Base-by-base conservation (phyloP, 345 rosid genomes). In the Brassica juncea region DNA sequence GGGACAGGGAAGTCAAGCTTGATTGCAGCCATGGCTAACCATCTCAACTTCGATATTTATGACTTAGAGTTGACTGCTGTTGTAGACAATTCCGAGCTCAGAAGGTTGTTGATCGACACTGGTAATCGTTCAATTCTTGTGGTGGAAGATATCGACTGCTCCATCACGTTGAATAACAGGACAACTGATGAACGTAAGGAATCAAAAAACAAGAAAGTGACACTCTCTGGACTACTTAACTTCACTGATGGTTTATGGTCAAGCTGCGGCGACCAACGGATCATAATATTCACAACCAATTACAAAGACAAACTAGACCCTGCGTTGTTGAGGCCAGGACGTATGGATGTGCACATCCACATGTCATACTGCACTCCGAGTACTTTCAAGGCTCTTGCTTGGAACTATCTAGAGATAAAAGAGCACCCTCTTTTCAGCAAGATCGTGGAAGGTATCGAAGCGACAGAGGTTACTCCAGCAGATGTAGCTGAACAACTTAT, bases 1-100 rank as follows among this genome's bases (percentile, higher is more conserved):
- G 94, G 97, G 14, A 87, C 97, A 0, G 93, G 94, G 9, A 90
- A 92, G 68, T 88, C 97, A n/a, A 90, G 97, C 82, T 73, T 90
- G 76, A 83, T 92, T 3, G 95, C 92, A 8, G 93, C 94, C 21
- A 90, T 92, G 87, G 97, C 94, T 1, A 90, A 92, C 73, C 81
- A 87, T 78, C 77, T 90, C 73, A 86, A 92, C 19, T 92, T 89
- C 47, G 91, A 90, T 86, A 77, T 92, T 0, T 90, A 89, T 75
- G 94, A 90, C 79, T 63, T 92, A 31, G 93, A 89, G 59, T 57
- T 89, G 77, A 84, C 85, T 0, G 87, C 81, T 27, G 35, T 92
- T 19, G 62, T 12, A 15, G 5, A 65, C 52, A 88, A 90, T 9
- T 82, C 87, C 0, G 86, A 82, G 4, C 89, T 92, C 3, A 81